Evolutionary conservation across 257 asterid genomes (phyloP), one percentile per base, ranked within the genome.

Genomic region (Jacaranda copaia): DNA sequence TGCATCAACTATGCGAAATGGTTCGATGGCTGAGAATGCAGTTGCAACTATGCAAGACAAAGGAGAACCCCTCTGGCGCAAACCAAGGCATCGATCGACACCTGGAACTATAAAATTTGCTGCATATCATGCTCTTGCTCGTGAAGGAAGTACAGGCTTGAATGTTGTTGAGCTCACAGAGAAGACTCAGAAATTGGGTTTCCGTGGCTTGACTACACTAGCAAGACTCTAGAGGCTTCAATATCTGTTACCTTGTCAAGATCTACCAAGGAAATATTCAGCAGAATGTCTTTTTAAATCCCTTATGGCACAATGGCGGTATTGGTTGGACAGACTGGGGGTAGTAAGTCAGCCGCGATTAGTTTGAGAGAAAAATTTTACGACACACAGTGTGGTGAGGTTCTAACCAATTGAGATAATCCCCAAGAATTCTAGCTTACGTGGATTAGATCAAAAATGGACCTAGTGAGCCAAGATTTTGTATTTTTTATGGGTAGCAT

Each of bases 221-320:
- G 99, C 96, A 96, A 90, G 93, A 96, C 99, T 49, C 99, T 98
- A 0, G 99, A 93, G 84, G 99, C 99, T 59, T 96, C 99, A 70
- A 93, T 93, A 74, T 96, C 98, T 71, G 99, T 96, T 83, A 98
- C 99, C 77, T 84, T 96, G 85, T 96, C 99, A 40, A 90, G 98
- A 72, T 93, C 97, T 2, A 83, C 86, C 12, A 96, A 93, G 77
- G 84, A 71, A 40, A 87, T 93, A 55, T 93, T 93, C 74, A 77
- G 81, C 45, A 94, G 94, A 11, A 88, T 93, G 81, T 89, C 96
- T 38, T 72, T 91, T 32, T 77, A 11, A 66, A 89, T 93, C 69
- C 85, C 92, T 3, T 84, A 82, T 8, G 98, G 94, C 38, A 85
- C 92, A n/a, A 89, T 97, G 5, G 86, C 96, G 0, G 98, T 96